Percentiles rank a stretch among this genome's conserved stretches.
Evolutionary conservation across 257 asterid species (phyloP).

Genomic region (Misopates orontium): DNA sequence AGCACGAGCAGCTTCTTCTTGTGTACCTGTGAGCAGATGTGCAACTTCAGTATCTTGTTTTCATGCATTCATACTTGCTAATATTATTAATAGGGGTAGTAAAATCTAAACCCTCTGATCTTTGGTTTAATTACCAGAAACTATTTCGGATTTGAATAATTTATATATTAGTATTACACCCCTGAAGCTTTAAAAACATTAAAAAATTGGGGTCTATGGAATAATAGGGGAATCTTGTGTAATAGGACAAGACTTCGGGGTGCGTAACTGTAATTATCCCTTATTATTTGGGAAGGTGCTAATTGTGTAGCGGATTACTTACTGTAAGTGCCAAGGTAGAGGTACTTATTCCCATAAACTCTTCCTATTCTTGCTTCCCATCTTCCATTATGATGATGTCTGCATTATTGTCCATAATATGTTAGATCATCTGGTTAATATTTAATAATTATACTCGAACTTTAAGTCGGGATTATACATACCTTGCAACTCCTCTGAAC

Average conservation of each 20-base stretch:
- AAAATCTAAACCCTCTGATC: too few relatives aligned
- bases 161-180: too few relatives aligned
- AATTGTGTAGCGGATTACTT: constrained; percentile 3
- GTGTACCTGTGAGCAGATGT: constrained; percentile 37
- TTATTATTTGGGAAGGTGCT: background rate
- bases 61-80: background rate
- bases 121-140: too few relatives aligned
- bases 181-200: too few relatives aligned
- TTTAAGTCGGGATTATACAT: background rate
- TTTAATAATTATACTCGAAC: too few relatives aligned
- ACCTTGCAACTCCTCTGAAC: constrained; percentile 34
- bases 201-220: too few relatives aligned
- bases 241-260: too few relatives aligned
- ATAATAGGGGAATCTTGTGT: too few relatives aligned
- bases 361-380: constrained; percentile 57
- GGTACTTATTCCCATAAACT: constrained; percentile 47
- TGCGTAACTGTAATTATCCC: too few relatives aligned
- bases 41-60: background rate
- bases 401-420: constrained; percentile 24
- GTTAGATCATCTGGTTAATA: background rate
- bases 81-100: background rate
- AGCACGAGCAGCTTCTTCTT: constrained; percentile 64
- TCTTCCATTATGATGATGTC: constrained; percentile 53
- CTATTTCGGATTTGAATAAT: too few relatives aligned
- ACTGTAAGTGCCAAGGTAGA: constrained; percentile 46